Conservation (phyloP, 177 flowering plant species). For the Vitis hybrid region DNA sequence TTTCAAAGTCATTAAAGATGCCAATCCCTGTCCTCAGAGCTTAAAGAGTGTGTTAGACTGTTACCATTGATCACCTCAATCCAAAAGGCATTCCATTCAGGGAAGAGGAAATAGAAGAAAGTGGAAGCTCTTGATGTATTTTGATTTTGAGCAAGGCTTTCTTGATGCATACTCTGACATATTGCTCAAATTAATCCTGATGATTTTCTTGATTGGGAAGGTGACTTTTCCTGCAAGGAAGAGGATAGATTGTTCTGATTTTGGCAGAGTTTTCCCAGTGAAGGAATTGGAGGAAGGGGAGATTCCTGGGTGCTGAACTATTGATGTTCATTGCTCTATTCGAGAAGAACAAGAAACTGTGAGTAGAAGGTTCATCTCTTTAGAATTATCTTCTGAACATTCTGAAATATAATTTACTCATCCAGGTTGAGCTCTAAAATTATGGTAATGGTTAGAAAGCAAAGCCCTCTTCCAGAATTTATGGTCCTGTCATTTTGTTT, state of each 20-base stretch:
- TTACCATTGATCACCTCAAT: conserved; percentile 22
- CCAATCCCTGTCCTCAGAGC: conserved; percentile 14
- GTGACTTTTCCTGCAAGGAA: too few relatives aligned
- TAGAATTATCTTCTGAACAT: background rate
- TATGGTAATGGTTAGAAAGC: too few relatives aligned
- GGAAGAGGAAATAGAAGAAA: conserved; percentile 75
- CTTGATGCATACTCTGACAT: conserved; percentile 57
- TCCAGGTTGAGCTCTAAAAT: too few relatives aligned
- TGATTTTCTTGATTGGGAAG: conserved; percentile 59
- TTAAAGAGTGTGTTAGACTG: conserved; percentile 7
- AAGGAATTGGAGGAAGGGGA: conserved; percentile 86
- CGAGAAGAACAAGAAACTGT: background rate
- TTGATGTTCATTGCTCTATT: background rate
- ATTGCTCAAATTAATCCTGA: conserved; percentile 56
- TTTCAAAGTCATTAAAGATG: conserved; percentile 52
- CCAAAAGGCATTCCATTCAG: conserved; percentile 52
- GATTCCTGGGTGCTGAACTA: conserved; percentile 25
- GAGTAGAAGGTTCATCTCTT: background rate
- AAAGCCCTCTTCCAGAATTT: too few relatives aligned
- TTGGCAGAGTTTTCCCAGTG: conserved; percentile 27
- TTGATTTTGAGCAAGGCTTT: conserved; percentile 65
- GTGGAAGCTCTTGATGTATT: conserved; percentile 26
- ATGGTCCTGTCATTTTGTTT: too few relatives aligned
- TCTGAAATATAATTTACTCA: too few relatives aligned
- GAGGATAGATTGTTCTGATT: too few relatives aligned